Conservation (phyloP, 2,329 filamentous ascomycete genomes). For the Parascedosporium putredinis region DNA sequence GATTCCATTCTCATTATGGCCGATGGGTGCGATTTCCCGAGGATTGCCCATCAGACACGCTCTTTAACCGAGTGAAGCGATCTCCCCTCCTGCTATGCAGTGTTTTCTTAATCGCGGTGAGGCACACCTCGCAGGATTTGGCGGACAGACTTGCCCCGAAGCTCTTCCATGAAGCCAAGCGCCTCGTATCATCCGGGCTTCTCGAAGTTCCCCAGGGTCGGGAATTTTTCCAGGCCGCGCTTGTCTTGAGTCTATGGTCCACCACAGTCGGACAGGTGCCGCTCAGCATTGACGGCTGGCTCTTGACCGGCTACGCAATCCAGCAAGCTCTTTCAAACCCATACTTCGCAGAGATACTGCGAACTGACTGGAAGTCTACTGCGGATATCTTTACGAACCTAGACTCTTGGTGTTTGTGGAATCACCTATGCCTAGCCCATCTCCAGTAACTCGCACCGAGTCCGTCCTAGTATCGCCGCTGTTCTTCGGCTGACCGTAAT, state of each 20-base stretch:
- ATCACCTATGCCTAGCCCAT: conserved; percentile 18
- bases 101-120: conserved; percentile 17
- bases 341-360: conserved; percentile 11
- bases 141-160: conserved; percentile 15
- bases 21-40: conserved; percentile 18
- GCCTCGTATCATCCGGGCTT: conserved; percentile 11
- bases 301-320: conserved; percentile 17
- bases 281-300: conserved; percentile 19
- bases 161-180: conserved; percentile 16
- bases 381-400: background rate
- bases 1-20: conserved; percentile 18
- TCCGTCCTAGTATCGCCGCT: background rate
- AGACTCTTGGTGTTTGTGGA: conserved; percentile 18
- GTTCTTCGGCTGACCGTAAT: background rate
- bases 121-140: conserved; percentile 16
- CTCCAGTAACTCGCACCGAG: conserved; percentile 14
- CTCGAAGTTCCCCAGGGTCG: conserved; percentile 13
- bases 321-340: conserved; percentile 16
- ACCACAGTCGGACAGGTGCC: conserved; percentile 18
- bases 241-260: conserved; percentile 19
- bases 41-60: conserved; percentile 8
- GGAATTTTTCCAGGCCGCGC: conserved; percentile 16
- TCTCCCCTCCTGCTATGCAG: conserved; percentile 17
- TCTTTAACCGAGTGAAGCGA: conserved; percentile 8
- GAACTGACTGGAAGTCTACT: background rate